Base-by-base conservation (phyloP, 352 stramenopile genomes). In the Globisporangium spinosum region DNA sequence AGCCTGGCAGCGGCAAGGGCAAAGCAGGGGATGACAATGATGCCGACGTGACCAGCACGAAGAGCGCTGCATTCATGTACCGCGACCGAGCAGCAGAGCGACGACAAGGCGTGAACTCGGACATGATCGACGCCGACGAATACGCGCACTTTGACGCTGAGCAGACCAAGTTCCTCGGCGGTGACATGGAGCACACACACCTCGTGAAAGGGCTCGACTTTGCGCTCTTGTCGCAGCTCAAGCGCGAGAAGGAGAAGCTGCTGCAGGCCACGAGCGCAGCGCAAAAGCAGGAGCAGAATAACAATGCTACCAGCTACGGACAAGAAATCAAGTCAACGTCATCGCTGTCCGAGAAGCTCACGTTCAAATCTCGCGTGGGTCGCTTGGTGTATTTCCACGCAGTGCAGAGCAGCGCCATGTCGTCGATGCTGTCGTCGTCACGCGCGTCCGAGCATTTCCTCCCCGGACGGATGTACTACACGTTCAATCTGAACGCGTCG, bases 151-250 rank as follows among this genome's bases (percentile, higher is more conserved):
- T 90, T 7, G 75, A 91, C 56, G 69, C 70, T n/a, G 79, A 95
- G 55, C 86, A 92, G 68, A 96, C 68, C 68, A 95, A 95, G 73
- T 93, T 91, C 55, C 68, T 95, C 3, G 86, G 82, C 27, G 86
- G 89, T 51, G 89, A 97, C 63, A 75, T 93, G 69, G 78, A 89
- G 62, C 87, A 94, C 76, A 95, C 91, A 35, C 89, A 97, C 73
- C 64, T 97, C 20, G 90, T 97, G 3, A 97, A 96, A 64, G 93
- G 71, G 23, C 68, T 98, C 58, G 91, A 98, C 82, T 83, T 89
- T 43, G 80, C 89, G 12, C 72, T 98, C 29, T 75, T 97, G 27
- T 73, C 90, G 47, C 91, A 97, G 67, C 76, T 97, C 27, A 93
- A 94, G 69, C 73, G 79, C 20, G 89, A 97, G 65, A 89, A 87